phyloP scores from a whole-genome alignment of 768 basidiomycete species.

The Rhodotorula taiwanensis region DNA sequence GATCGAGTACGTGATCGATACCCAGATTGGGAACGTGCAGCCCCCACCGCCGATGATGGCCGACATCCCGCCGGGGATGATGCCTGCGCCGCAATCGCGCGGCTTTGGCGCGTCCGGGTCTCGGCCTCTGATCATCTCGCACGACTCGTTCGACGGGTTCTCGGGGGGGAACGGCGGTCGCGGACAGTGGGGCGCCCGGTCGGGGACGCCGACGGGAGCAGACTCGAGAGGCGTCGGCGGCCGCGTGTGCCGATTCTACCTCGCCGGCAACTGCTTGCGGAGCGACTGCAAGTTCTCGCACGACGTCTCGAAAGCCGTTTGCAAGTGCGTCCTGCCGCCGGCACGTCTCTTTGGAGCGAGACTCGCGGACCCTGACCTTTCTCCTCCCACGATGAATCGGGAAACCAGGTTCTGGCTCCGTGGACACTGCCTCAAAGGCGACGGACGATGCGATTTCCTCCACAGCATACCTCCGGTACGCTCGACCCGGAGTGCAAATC shows the following conservation, averaged over 20 bases:
- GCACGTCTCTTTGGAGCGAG: neutral
- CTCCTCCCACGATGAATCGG: too few species aligned
- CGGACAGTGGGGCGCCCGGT: constrained; percentile 33
- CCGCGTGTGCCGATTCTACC: constrained; percentile 88
- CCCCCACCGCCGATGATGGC: constrained; percentile 44
- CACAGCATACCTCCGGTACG: constrained; percentile 64
- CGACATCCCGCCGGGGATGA: constrained; percentile 49
- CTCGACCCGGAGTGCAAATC: constrained; percentile 36
- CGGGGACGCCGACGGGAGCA: constrained; percentile 36
- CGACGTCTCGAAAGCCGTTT: constrained; percentile 40
- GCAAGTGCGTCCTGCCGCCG: constrained; percentile 56
- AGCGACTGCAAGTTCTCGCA: constrained; percentile 83
- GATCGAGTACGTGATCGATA: constrained; percentile 89
- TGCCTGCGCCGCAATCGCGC: constrained; percentile 44
- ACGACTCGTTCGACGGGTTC: constrained; percentile 41
- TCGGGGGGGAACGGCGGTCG: constrained; percentile 32
- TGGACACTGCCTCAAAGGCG: constrained; percentile 89
- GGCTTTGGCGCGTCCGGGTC: constrained; percentile 25
- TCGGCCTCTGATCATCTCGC: constrained; percentile 39
- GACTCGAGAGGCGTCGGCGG: constrained; percentile 41
- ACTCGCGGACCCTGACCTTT: constrained; percentile 4
- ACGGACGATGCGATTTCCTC: constrained; percentile 74
- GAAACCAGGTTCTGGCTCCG: constrained; percentile 98
- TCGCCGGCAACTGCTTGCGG: constrained; percentile 89
- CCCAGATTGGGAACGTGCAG: constrained; percentile 45